These are phyloP conservation scores for Lichtheimia ornata DNA, from an alignment of 371 early-diverging fungal species.

Conservation along the genomic window DNA sequence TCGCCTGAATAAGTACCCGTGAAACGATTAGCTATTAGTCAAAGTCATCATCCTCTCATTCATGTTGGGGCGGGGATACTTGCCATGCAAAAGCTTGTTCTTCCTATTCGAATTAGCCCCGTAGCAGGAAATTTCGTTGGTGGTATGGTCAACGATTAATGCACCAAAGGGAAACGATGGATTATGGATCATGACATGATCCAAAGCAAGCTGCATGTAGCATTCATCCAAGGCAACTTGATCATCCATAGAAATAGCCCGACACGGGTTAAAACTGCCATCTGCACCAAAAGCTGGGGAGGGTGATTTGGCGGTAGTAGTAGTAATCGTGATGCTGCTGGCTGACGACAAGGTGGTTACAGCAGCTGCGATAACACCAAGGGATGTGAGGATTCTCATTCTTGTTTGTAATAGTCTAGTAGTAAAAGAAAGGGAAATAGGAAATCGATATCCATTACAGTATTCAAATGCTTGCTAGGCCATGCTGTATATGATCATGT, in stretches of 20 bases:
- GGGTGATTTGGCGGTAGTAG: neutral
- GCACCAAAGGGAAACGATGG: slow-evolving; percentile 34
- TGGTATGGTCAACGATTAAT: slow-evolving; percentile 34
- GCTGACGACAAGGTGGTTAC: neutral
- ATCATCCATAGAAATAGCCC: neutral
- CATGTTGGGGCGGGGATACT: neutral
- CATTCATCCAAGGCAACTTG: slow-evolving; percentile 26
- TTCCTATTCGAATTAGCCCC: slow-evolving; percentile 34
- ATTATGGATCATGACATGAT: slow-evolving; percentile 31
- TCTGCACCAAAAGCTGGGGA: slow-evolving; percentile 7
- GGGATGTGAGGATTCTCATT: neutral
- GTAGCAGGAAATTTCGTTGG: slow-evolving; percentile 36
- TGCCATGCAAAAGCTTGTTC: slow-evolving; percentile 37
- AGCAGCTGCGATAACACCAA: neutral
- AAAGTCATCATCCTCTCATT: too few species aligned
- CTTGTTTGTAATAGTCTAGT: neutral
- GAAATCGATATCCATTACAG: neutral
- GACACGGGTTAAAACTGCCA: slow-evolving; percentile 16
- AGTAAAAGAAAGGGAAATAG: slow-evolving; percentile 1
- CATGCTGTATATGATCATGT: too few species aligned
- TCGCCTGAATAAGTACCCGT: slow-evolving; percentile 19
- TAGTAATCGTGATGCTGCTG: neutral
- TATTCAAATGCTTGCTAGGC: too few species aligned
- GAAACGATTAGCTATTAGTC: neutral
- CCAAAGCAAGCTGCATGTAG: slow-evolving; percentile 35